Evolutionary conservation across 768 basidiomycete species (phyloP).

Genomic region (Crassisporium funariophilum): DNA sequence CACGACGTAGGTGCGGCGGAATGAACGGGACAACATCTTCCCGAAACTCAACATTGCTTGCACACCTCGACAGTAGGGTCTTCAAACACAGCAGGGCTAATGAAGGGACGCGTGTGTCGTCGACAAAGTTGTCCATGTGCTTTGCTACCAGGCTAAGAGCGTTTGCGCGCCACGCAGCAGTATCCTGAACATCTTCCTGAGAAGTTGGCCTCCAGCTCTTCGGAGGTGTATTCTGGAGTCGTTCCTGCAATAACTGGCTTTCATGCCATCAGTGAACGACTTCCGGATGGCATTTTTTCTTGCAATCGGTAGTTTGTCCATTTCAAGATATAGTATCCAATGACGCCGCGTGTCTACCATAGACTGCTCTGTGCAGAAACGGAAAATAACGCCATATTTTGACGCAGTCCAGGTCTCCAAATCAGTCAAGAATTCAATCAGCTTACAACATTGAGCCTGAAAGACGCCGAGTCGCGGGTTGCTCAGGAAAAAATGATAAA

Average conservation of each 20-base stretch:
- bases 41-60: slow-evolving; percentile 44
- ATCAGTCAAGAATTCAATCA: slow-evolving; percentile 22
- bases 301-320: slow-evolving; percentile 21
- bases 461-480: slow-evolving; percentile 23
- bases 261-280: too few relatives aligned
- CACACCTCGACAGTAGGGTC: slow-evolving; percentile 41
- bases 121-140: slow-evolving; percentile 24
- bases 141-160: slow-evolving; percentile 58
- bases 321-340: slow-evolving; percentile 30
- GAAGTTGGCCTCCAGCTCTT: slow-evolving; percentile 55
- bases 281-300: too few relatives aligned
- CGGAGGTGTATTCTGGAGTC: too few relatives aligned
- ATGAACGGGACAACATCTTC: slow-evolving; percentile 51
- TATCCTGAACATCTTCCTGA: slow-evolving; percentile 27
- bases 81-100: slow-evolving; percentile 62
- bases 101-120: slow-evolving; percentile 42
- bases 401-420: slow-evolving; percentile 29
- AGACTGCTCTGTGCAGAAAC: slow-evolving; percentile 31
- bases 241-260: too few relatives aligned
- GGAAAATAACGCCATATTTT: slow-evolving; percentile 28
- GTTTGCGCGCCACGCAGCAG: slow-evolving; percentile 51
- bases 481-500: slow-evolving; percentile 38
- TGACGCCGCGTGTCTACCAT: slow-evolving; percentile 32
- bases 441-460: slow-evolving; percentile 30
- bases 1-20: slow-evolving; percentile 59